These are phyloP conservation scores for Rhodotorula paludigena DNA, from an alignment of 768 basidiomycete species.

Conservation along the genomic window DNA sequence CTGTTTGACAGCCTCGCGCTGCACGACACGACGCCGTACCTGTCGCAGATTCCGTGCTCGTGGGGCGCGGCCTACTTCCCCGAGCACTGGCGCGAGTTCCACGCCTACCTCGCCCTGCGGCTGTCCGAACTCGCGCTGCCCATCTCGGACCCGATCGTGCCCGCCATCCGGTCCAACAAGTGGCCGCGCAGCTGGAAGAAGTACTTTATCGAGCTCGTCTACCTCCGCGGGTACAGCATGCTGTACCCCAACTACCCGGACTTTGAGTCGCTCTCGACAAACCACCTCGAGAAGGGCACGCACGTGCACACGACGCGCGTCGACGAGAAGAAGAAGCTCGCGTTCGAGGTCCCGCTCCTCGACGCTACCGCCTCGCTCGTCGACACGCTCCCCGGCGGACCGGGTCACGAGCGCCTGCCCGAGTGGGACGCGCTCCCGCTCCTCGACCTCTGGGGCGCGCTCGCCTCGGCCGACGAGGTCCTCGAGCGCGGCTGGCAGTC, in stretches of 20 bases:
- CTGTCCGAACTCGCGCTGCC: slow-evolving; percentile 56
- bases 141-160: slow-evolving; percentile 57
- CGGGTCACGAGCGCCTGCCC: slow-evolving; percentile 50
- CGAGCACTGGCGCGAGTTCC: slow-evolving; percentile 80
- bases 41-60: slow-evolving; percentile 81
- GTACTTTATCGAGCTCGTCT: slow-evolving; percentile 79
- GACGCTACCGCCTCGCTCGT: slow-evolving; percentile 50
- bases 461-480: slow-evolving; percentile 49
- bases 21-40: slow-evolving; percentile 61
- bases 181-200: slow-evolving; percentile 84
- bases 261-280: slow-evolving; percentile 76
- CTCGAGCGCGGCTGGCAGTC: slow-evolving; percentile 42
- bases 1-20: slow-evolving; percentile 53
- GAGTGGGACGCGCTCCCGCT: slow-evolving; percentile 59
- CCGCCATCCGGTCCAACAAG: slow-evolving; percentile 68
- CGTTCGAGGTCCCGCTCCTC: slow-evolving; percentile 71
- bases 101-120: slow-evolving; percentile 66
- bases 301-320: slow-evolving; percentile 63
- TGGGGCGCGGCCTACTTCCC: slow-evolving; percentile 92
- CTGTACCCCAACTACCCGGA: slow-evolving; percentile 76
- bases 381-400: slow-evolving; percentile 55
- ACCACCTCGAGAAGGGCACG: slow-evolving; percentile 77
- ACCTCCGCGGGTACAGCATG: slow-evolving; percentile 78
- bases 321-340: slow-evolving; percentile 55
- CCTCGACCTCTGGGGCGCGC: slow-evolving; percentile 61